Conservation (phyloP, 768 basidiomycete species). For the Dentipellis sp. region DNA sequence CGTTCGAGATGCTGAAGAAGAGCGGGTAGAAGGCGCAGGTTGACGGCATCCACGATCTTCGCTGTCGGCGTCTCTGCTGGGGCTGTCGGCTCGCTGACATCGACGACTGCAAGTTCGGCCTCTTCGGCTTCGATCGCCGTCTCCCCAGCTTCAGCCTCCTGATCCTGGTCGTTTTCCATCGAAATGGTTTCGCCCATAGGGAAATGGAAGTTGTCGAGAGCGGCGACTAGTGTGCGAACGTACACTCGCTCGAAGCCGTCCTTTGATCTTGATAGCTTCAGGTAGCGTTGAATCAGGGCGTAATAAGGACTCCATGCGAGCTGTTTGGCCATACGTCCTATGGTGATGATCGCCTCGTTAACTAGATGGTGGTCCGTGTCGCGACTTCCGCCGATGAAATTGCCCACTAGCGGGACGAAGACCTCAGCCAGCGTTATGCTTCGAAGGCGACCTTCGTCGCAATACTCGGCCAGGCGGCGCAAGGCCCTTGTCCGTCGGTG, state of each 20-base stretch:
- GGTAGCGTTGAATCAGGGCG: conserved; percentile 69
- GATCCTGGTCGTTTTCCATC: conserved; percentile 12
- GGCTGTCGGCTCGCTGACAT: neutral
- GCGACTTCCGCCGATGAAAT: conserved; percentile 57
- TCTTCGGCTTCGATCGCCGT: neutral
- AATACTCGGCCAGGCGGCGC: conserved; percentile 72
- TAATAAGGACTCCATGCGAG: conserved; percentile 84
- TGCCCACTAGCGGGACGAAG: conserved; percentile 80
- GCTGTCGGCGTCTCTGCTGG: conserved; percentile 12
- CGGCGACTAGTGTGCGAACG: conserved; percentile 73
- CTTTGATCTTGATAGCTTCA: conserved; percentile 60
- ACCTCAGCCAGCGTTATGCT: conserved; percentile 69
- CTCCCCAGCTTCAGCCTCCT: conserved; percentile 20
- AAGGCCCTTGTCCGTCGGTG: conserved; percentile 85
- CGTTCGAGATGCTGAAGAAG: conserved; percentile 78
- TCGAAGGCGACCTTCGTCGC: conserved; percentile 53
- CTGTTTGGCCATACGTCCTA: conserved; percentile 67
- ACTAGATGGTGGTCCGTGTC: conserved; percentile 78
- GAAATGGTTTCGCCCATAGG: conserved; percentile 56
- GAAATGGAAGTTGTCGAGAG: conserved; percentile 91
- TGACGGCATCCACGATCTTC: conserved; percentile 67
- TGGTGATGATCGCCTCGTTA: conserved; percentile 78
- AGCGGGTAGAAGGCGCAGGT: conserved; percentile 64
- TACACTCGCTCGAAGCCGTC: conserved; percentile 69
- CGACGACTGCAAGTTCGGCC: neutral